Conservation (phyloP, 106 monocot genomes). For the Triglochin maritima region DNA sequence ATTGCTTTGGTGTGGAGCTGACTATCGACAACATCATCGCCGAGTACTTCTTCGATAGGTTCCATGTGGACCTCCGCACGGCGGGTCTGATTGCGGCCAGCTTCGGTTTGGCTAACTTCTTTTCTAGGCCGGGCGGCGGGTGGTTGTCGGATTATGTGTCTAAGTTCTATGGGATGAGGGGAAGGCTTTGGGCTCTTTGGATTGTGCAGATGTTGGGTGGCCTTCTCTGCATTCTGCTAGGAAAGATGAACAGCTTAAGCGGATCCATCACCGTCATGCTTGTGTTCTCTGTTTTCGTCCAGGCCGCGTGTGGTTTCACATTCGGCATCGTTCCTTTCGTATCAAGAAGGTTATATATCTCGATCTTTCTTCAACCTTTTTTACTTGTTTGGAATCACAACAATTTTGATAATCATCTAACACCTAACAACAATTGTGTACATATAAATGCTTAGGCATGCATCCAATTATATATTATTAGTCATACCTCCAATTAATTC, state of each 20-base stretch:
- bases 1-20: conserved; percentile 65
- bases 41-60: conserved; percentile 68
- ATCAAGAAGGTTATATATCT: conserved; percentile 17
- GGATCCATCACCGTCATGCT: conserved; percentile 43
- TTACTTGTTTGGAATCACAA: no score
- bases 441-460: no score
- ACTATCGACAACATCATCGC: conserved; percentile 70
- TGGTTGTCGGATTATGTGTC: conserved; percentile 34
- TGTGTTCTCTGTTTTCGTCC: conserved; percentile 48
- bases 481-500: no score
- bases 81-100: conserved; percentile 57
- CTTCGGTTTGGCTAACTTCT: conserved; percentile 63
- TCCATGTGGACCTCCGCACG: conserved; percentile 50
- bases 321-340: conserved; percentile 68
- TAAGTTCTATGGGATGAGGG: conserved; percentile 39
- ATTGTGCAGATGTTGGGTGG: conserved; percentile 55
- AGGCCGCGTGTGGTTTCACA: conserved; percentile 50
- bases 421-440: no score
- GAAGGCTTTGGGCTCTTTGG: conserved; percentile 54
- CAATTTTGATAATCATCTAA: no score
- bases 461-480: no score
- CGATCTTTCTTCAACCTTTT: no score
- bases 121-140: conserved; percentile 48
- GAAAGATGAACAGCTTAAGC: conserved; percentile 23
- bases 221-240: conserved; percentile 53